Conservation (phyloP, 2,329 filamentous ascomycete genomes). For the Metarhizium sp. region DNA sequence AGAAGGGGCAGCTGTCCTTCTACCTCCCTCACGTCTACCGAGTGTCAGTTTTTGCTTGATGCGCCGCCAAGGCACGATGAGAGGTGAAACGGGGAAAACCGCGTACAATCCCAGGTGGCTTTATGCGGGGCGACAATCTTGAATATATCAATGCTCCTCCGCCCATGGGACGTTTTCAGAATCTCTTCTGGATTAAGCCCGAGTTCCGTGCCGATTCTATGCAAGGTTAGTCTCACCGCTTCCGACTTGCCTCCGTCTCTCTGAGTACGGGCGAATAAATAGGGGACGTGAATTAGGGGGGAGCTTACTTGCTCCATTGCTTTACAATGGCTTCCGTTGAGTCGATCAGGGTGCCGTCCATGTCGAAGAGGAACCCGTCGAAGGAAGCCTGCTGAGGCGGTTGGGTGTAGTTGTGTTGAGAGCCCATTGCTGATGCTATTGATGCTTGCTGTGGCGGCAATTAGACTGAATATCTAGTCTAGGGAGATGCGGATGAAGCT, state of each 20-base stretch:
- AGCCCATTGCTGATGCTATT: constrained; percentile 18
- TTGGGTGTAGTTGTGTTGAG: constrained; percentile 28
- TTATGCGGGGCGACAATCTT: constrained; percentile 70
- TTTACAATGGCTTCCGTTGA: constrained; percentile 69
- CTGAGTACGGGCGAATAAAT: background rate
- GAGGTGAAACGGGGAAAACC: background rate
- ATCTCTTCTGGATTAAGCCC: constrained; percentile 79
- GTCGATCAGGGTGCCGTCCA: constrained; percentile 79
- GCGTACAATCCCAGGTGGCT: constrained; percentile 86
- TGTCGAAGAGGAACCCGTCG: constrained; percentile 57
- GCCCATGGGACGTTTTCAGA: constrained; percentile 82
- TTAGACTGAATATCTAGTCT: too few relatives aligned
- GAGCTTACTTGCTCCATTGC: constrained; percentile 57
- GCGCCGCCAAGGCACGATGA: background rate
- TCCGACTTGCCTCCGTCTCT: background rate
- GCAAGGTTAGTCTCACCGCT: background rate
- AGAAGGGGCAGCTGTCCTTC: constrained; percentile 70
- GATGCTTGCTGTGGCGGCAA: too few relatives aligned
- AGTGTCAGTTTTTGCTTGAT: background rate
- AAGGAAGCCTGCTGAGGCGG: constrained; percentile 39
- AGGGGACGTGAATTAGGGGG: background rate
- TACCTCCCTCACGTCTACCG: constrained; percentile 63
- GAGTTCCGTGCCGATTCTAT: constrained; percentile 70
- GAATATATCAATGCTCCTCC: constrained; percentile 79
- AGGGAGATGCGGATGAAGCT: too few relatives aligned